Percentiles rank a stretch among this genome's conserved stretches.
Conservation (phyloP, 495 filamentous ascomycete genomes). For the Hamigera avellanea region DNA sequence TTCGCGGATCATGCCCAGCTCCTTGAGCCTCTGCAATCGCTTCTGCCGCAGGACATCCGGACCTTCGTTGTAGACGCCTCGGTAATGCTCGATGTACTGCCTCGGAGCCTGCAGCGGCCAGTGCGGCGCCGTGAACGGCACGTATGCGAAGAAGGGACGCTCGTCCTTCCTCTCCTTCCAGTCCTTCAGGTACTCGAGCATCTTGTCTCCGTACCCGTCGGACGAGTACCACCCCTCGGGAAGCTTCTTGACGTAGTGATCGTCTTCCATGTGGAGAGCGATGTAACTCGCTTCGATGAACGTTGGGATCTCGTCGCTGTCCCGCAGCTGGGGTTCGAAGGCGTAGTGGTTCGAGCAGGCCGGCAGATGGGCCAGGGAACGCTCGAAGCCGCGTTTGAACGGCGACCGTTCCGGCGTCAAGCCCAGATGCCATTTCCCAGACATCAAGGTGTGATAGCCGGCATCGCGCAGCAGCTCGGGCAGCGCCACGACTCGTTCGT, state of each 20-base stretch:
- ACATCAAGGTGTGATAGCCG: conserved; percentile 52
- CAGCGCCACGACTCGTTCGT: conserved; percentile 48
- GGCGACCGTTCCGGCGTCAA: conserved; percentile 34
- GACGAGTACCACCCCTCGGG: conserved; percentile 47
- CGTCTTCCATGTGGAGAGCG: conserved; percentile 49
- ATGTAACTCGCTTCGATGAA: conserved; percentile 41
- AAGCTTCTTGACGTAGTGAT: conserved; percentile 39
- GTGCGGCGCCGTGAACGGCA: conserved; percentile 49
- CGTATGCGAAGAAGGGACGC: conserved; percentile 49
- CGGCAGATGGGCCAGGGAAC: conserved; percentile 40
- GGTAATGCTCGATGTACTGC: conserved; percentile 40
- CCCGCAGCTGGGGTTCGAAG: conserved; percentile 41
- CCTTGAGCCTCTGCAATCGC: conserved; percentile 38
- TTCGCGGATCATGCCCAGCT: conserved; percentile 36
- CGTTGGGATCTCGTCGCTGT: conserved; percentile 32
- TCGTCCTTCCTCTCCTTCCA: conserved; percentile 35
- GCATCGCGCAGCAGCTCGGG: conserved; percentile 50
- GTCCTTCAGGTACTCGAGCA: conserved; percentile 41
- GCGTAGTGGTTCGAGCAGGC: conserved; percentile 52
- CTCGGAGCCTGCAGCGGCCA: conserved; percentile 49
- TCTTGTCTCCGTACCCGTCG: conserved; percentile 40
- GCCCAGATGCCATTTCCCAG: conserved; percentile 47
- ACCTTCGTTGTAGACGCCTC: conserved; percentile 45
- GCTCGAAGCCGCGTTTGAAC: conserved; percentile 30
- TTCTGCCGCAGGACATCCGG: conserved; percentile 40